Percentiles rank a stretch among this genome's conserved stretches.
Evolutionary conservation across 2,329 filamentous ascomycete genomes (phyloP).

Genomic region (Thelonectria blattea): DNA sequence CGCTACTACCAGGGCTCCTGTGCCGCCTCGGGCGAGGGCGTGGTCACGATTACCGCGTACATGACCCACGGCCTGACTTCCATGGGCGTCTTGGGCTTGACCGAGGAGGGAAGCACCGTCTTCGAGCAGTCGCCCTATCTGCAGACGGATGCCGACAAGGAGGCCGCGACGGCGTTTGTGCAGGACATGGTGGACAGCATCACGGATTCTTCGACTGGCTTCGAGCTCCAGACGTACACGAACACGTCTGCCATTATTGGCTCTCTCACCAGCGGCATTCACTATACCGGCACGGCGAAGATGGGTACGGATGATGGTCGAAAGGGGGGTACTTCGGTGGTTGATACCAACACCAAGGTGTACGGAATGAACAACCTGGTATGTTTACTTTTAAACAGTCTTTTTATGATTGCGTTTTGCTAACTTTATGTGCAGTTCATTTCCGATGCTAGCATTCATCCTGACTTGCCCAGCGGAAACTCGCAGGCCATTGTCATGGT

Average conservation of each 20-base stretch:
- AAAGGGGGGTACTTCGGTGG: conserved; percentile 59
- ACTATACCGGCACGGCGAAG: conserved; percentile 65
- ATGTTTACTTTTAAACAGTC: conserved; percentile 8
- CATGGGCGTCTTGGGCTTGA: conserved; percentile 66
- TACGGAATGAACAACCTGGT: conserved; percentile 69
- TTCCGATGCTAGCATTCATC: conserved; percentile 71
- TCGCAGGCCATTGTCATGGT: conserved; percentile 68
- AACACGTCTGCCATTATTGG: conserved; percentile 38
- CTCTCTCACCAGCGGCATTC: conserved; percentile 47
- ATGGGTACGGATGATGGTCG: conserved; percentile 64
- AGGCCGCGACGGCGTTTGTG: conserved; percentile 69
- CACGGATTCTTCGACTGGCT: conserved; percentile 36
- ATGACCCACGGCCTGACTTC: conserved; percentile 68
- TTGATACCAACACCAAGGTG: conserved; percentile 66
- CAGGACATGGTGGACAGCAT: conserved; percentile 64
- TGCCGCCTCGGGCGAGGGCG: conserved; percentile 63
- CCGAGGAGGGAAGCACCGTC: conserved; percentile 59
- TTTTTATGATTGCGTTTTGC: fast-evolving
- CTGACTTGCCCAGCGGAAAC: conserved; percentile 71
- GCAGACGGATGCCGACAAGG: conserved; percentile 62
- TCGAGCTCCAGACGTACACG: conserved; percentile 19
- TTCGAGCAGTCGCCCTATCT: conserved; percentile 67
- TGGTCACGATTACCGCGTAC: conserved; percentile 62
- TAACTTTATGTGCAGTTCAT: conserved; percentile 50
- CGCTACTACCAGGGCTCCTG: conserved; percentile 71